These are phyloP conservation scores for Claviceps africana DNA, from an alignment of 2,329 filamentous ascomycete genomes.

Conservation along the genomic window DNA sequence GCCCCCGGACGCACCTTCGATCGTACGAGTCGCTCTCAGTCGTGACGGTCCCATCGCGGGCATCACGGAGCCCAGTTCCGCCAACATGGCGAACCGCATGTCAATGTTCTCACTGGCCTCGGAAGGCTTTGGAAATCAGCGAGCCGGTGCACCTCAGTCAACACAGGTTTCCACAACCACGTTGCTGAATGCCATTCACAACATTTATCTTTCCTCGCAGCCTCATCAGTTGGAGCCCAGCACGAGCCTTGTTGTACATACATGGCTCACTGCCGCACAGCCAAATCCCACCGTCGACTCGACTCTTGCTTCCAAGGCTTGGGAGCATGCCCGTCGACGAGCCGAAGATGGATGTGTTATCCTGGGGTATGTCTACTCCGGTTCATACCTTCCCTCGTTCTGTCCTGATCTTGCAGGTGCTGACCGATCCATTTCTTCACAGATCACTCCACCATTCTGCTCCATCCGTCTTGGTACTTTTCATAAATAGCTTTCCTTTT, in stretches of 20 bases:
- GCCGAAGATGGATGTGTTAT: conserved; percentile 93
- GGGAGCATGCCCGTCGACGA: conserved; percentile 89
- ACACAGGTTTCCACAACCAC: conserved; percentile 85
- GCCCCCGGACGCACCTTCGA: not conserved
- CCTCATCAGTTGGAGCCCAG: conserved; percentile 81
- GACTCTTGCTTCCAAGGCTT: conserved; percentile 65
- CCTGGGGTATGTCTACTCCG: conserved; percentile 49
- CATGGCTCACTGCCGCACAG: conserved; percentile 74
- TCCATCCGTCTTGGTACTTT: conserved; percentile 70
- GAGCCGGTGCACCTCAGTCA: conserved; percentile 50
- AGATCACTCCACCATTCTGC: conserved; percentile 82
- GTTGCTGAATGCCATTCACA: conserved; percentile 81
- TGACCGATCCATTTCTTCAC: conserved; percentile 7
- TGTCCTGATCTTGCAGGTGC: not conserved
- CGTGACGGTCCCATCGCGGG: conserved; percentile 27
- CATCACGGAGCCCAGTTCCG: conserved; percentile 13
- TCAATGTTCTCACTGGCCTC: conserved; percentile 57
- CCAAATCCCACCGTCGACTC: conserved; percentile 62
- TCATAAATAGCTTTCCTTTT: conserved; percentile 68
- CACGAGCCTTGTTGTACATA: conserved; percentile 87
- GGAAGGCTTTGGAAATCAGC: conserved; percentile 44
- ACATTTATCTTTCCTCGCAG: conserved; percentile 67
- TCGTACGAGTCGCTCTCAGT: not conserved
- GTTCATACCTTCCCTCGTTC: not conserved
- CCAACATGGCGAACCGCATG: conserved; percentile 46